Evolutionary conservation across 106 monocot species (phyloP), one percentile per base, ranked within the genome.

Genomic region (Dendrobium nobile): DNA sequence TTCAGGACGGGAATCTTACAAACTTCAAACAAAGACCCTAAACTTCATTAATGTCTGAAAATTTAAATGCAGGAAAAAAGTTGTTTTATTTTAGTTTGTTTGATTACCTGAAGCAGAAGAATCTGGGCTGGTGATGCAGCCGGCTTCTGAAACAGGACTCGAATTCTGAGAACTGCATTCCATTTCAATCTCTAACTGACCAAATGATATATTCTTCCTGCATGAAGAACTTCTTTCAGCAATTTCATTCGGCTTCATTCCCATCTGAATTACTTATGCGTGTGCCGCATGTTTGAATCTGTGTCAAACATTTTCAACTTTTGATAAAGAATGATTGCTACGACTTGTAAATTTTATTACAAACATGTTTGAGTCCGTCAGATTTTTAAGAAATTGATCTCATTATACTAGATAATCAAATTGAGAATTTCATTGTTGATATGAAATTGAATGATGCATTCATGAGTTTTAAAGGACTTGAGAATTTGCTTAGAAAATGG

Each of bases 131-230:
- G 47, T 77, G 61, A 31, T 26, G 41, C 41, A 74, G 4, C 83
- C 79, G 3, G 19, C 77, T 18, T 82, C 85, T 13, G 90, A 90
- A 77, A 90, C 87, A 9, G 91, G 94, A 37, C 94, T 94, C 1
- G 88, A 86, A 81, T 85, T 80, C 26, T 88, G 81, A 17, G 86
- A 83, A 74, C 80, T 79, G 55, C 76, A 84, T 18, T 85, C 87
- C 9, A 70, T 22, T 55, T 86, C 92, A 13, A 82, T 45, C 5
- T 72, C 76, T 7, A 43, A 48, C 56, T 55, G 33, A 44, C 33
- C 9, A 55, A 51, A 54, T 55, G 54, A 55, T 13, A 83, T n/a
- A 47, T 80, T 84, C 47, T 64, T 67, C 64, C 33, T 67, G 4
- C 19, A 33, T 17, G 2, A 7, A 47, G 58, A 18, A 11, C 48